Base-by-base conservation (phyloP, 148 eudicot genomes). In the Camellia japonica region DNA sequence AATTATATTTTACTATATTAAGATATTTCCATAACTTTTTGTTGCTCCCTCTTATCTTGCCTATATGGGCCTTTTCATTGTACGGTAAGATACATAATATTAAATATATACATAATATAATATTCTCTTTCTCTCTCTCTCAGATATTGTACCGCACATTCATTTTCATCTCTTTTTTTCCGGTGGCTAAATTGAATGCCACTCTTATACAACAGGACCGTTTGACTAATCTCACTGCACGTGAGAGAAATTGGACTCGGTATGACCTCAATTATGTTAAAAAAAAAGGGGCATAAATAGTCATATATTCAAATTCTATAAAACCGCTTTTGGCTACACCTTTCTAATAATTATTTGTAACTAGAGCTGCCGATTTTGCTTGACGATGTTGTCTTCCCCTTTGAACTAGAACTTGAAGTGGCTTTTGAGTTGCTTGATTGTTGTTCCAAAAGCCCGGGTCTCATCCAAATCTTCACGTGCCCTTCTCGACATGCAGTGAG, bases 401-500 rank as follows among this genome's bases (percentile, higher is more conserved):
- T 85, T 58, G 79, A 70, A 75, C 83, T 77, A 18, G 82, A 59
- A 64, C 58, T 70, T 18, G 75, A 15, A 75, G 74, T 77, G 42
- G 79, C 43, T 42, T 80, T 80, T 18, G 84, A 75, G 75, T 75
- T 72, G 78, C 56, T 85, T 1, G 80, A 65, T n/a, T 80, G 83
- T n/a, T 80, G 83, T 74, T 86, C 88, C 2, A 59, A 73, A 19
- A 52, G 44, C 60, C 79, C 85, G 16, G 88, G 88, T 62, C 88
- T 81, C 70, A 58, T 73, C 88, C 88, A 86, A 47, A 86, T 68
- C 80, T 86, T 86, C 41, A 86, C 67, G 15, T 77, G 88, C 62
- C 88, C 88, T 73, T 86, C 88, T 19, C 82, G 76, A 80, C 88
- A 86, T 19, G 84, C 78, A 52, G 88, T 86, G 74, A 86, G 78